These are phyloP conservation scores for Eucalyptus cladocalyx DNA, from an alignment of 345 rosid species.

Conservation along the genomic window DNA sequence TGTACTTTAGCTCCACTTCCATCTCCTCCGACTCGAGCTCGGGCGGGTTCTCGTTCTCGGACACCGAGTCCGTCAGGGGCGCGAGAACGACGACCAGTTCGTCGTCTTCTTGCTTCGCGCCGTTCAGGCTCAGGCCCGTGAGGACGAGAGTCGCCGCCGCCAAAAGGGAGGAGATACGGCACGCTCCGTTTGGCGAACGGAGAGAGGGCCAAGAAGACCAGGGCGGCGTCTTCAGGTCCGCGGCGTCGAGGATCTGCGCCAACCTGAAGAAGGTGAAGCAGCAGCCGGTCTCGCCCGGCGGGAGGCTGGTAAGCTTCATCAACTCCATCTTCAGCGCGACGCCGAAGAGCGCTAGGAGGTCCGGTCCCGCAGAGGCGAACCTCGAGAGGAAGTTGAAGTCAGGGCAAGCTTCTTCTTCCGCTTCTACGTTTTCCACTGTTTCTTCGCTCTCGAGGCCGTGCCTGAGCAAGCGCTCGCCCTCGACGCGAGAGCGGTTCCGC, in stretches of 20 bases:
- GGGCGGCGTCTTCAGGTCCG: conserved; percentile 23
- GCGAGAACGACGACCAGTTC: conserved; percentile 11
- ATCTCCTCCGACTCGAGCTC: conserved; percentile 73
- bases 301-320: conserved; percentile 49
- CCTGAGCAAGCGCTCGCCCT: conserved; percentile 44
- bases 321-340: conserved; percentile 43
- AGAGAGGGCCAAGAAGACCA: background rate
- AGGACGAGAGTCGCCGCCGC: conserved; percentile 23
- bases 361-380: background rate
- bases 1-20: conserved; percentile 54
- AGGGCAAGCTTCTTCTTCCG: conserved; percentile 11
- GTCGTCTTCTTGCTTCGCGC: conserved; percentile 29
- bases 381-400: conserved; percentile 16
- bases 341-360: conserved; percentile 10
- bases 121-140: conserved; percentile 25
- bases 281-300: conserved; percentile 84
- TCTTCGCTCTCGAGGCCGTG: conserved; percentile 74
- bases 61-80: conserved; percentile 42
- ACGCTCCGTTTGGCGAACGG: conserved; percentile 22
- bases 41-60: conserved; percentile 75
- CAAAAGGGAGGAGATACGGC: background rate
- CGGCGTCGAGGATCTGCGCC: conserved; percentile 36
- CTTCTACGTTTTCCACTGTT: conserved; percentile 53
- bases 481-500: conserved; percentile 33
- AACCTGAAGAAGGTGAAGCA: conserved; percentile 51